A percentile compares a stretch with the other conserved stretches of the same genome.
phyloP scores from a whole-genome alignment of 129 eudicot genomes.

The Centella asiatica region DNA sequence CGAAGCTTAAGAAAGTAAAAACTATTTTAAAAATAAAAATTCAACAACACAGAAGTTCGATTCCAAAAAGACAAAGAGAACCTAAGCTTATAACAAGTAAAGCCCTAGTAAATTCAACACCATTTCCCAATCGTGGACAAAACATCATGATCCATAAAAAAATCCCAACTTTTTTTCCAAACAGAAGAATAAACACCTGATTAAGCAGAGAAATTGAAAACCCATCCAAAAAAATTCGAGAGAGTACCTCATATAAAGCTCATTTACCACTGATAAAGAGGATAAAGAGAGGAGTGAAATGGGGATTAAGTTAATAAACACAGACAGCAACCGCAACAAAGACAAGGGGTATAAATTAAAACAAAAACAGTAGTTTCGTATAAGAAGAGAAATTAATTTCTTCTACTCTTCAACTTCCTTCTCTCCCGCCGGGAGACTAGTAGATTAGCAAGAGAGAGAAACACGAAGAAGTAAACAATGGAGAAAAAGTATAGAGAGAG shows the following conservation, averaged over 20 bases:
- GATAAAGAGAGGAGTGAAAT: slow-evolving; percentile 16
- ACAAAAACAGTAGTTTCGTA: slow-evolving; percentile 38
- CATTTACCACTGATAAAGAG: background rate
- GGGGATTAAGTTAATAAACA: slow-evolving; percentile 1
- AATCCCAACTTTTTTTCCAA: background rate
- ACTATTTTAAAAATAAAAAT: background rate
- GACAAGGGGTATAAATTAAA: background rate
- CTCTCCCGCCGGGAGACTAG: slow-evolving; percentile 53
- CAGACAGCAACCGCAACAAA: background rate
- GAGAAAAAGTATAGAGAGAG: slow-evolving; percentile 13
- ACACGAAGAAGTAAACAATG: slow-evolving; percentile 10
- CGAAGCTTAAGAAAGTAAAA: background rate
- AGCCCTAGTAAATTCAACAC: background rate
- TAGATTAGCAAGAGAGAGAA: slow-evolving; percentile 7
- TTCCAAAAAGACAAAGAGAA: background rate
- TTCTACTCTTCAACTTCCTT: slow-evolving; percentile 76
- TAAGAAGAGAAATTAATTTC: slow-evolving; percentile 51
- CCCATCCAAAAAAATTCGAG: background rate
- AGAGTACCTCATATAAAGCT: slow-evolving; percentile 5
- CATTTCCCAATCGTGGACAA: background rate
- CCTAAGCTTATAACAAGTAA: background rate
- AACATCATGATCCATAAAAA: background rate
- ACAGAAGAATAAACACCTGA: slow-evolving; percentile 2
- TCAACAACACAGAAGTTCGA: background rate
- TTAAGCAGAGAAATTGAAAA: background rate